Conservation (phyloP, 139 green algal genomes). For the Nannochloris sp. region DNA sequence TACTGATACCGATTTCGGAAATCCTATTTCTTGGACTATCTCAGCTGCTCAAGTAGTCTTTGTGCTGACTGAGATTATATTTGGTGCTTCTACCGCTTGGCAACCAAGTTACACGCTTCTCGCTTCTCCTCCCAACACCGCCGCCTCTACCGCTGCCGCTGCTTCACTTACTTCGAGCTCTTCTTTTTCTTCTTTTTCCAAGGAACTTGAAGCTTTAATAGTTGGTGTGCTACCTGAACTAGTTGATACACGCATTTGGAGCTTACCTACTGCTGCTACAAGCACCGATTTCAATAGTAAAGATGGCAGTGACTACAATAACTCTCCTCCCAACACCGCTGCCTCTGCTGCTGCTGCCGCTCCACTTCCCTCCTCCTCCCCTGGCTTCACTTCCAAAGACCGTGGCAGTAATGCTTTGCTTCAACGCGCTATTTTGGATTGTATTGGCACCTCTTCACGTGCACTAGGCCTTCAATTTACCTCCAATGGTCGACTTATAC, state of each 20-base stretch:
- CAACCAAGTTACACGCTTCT: too few relatives aligned
- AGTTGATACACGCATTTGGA: conserved; percentile 24
- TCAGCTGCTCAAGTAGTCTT: conserved; percentile 30
- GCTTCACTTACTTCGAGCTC: neutral
- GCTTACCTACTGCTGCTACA: conserved; percentile 23
- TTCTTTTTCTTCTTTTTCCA: neutral
- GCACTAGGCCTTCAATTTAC: conserved; percentile 39
- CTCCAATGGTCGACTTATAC: conserved; percentile 36
- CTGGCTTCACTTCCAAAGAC: neutral
- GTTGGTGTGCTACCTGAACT: conserved; percentile 5
- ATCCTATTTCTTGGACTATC: too few relatives aligned
- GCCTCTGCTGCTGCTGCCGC: too few relatives aligned
- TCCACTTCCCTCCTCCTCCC: neutral
- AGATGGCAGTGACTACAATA: too few relatives aligned
- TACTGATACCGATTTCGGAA: too few relatives aligned
- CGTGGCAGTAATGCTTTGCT: conserved; percentile 63
- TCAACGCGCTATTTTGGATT: conserved; percentile 41
- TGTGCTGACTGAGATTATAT: conserved; percentile 47
- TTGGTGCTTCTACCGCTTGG: conserved; percentile 53
- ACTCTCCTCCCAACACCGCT: too few relatives aligned
- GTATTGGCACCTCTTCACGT: conserved; percentile 33
- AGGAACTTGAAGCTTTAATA: conserved; percentile 29
- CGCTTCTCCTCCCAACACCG: too few relatives aligned
- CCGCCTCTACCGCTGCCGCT: conserved; percentile 2
- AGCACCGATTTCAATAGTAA: neutral